phyloP scores from a whole-genome alignment of 2,329 filamentous ascomycete species.

The Aspergillus ochraceoroseus region DNA sequence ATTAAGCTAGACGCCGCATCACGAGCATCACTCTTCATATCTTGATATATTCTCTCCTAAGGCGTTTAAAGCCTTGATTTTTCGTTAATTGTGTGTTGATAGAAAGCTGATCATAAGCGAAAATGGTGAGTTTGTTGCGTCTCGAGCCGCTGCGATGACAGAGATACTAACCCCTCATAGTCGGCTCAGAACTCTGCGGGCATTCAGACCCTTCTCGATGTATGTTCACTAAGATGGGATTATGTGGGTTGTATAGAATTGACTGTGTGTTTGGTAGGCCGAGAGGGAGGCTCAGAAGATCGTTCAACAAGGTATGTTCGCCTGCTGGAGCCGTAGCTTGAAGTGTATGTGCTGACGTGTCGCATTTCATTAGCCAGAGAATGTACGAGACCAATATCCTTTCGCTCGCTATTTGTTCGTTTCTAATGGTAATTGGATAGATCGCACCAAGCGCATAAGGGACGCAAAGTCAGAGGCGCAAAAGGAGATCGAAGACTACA shows the following conservation, averaged over 20 bases:
- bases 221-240: slow-evolving; percentile 49
- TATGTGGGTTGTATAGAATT: slow-evolving; percentile 9
- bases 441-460: slow-evolving; percentile 94
- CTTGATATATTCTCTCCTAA: slow-evolving; percentile 16
- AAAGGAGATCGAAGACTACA: slow-evolving; percentile 95
- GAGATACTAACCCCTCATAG: slow-evolving; percentile 46
- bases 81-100: slow-evolving; percentile 5
- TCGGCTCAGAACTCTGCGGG: slow-evolving; percentile 97
- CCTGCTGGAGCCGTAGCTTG: background rate
- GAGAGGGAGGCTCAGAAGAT: slow-evolving; percentile 99
- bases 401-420: background rate
- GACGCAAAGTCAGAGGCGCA: slow-evolving; percentile 95
- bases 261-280: slow-evolving; percentile 54
- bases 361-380: slow-evolving; percentile 63
- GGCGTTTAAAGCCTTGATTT: slow-evolving; percentile 10
- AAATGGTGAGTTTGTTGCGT: slow-evolving; percentile 28
- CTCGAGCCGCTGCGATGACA: slow-evolving; percentile 3
- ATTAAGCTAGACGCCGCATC: slow-evolving; percentile 19
- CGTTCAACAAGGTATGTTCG: slow-evolving; percentile 79
- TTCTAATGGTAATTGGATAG: slow-evolving; percentile 42
- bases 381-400: slow-evolving; percentile 54
- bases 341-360: slow-evolving; percentile 21
- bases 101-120: slow-evolving; percentile 16
- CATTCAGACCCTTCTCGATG: slow-evolving; percentile 97
- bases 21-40: slow-evolving; percentile 28